Conservation (phyloP, 2,329 filamentous ascomycete genomes). For the Arachnopeziza araneosa region DNA sequence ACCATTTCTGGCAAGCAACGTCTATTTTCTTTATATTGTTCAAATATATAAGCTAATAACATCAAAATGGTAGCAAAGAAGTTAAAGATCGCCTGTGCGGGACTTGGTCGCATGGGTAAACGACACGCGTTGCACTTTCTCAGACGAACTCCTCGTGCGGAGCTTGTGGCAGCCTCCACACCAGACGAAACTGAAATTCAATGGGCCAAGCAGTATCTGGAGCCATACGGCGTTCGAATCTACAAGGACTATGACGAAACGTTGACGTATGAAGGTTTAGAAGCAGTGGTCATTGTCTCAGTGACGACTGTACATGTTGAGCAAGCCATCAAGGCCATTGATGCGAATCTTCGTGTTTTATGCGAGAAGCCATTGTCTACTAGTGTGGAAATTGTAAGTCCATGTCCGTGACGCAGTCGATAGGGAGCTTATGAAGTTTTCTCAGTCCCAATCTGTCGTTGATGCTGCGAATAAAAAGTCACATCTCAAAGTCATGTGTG, state of each 20-base stretch:
- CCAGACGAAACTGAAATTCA: conserved; percentile 39
- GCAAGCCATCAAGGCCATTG: conserved; percentile 51
- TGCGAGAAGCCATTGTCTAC: conserved; percentile 58
- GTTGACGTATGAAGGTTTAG: conserved; percentile 35
- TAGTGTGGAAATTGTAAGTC: conserved; percentile 50
- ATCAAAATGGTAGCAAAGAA: conserved; percentile 18
- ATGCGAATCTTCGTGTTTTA: conserved; percentile 48
- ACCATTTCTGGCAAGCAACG: background rate
- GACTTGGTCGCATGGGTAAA: conserved; percentile 48
- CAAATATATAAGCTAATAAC: background rate
- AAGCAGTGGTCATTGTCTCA: conserved; percentile 39
- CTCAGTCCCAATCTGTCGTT: conserved; percentile 54
- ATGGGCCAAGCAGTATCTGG: conserved; percentile 40
- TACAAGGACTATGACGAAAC: conserved; percentile 44
- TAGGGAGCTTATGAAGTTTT: background rate
- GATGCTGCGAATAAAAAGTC: conserved; percentile 49
- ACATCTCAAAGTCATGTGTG: conserved; percentile 60
- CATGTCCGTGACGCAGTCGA: background rate
- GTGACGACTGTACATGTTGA: conserved; percentile 51
- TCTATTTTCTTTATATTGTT: background rate
- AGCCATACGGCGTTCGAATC: conserved; percentile 38
- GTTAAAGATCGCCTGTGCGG: conserved; percentile 41
- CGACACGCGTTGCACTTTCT: conserved; percentile 46
- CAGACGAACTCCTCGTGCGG: conserved; percentile 39
- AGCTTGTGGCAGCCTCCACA: conserved; percentile 45